Evolutionary conservation across 495 filamentous ascomycete species (phyloP), one percentile per base, ranked within the genome.

Genomic region (Neurospora sp.): DNA sequence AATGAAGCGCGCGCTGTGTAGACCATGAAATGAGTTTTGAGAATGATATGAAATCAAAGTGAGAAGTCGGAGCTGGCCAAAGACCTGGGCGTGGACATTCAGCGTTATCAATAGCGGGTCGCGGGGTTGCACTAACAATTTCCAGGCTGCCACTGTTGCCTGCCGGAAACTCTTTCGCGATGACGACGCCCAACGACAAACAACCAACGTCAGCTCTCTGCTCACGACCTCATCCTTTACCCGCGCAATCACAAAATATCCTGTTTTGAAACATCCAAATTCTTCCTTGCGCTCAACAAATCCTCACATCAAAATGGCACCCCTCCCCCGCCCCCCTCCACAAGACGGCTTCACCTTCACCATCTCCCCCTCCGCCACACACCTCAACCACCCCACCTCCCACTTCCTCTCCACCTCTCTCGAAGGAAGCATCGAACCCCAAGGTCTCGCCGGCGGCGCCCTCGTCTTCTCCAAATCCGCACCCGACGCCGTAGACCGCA

Each of bases 381-480:
- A 41, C 18, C 80, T 80, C 72, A 72, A 77, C n/a, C 38, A 81
- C 14, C 44, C 82, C 4, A 20, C 77, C 59, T 41, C 39, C 37
- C 71, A 71, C 40, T 80, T 79, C 71, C 69, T 83, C 38, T 59
- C 74, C n/a, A 41, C 72, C 16, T 72, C 77, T 0, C n/a, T 70
- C 31, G 70, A 81, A n/a, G n/a, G n/a, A n/a, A n/a, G n/a, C n/a
- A n/a, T n/a, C n/a, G n/a, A n/a, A n/a, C n/a, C n/a, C n/a, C n/a
- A 62, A 62, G 77, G 72, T 31, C 70, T 81, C 69, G 79, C 76
- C 23, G 78, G 82, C 16, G 78, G 81, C 12, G 81, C 82, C 14
- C 78, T 84, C 27, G 82, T 85, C 39, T 84, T 84, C 72, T 80
- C 82, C 69, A 37, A 37, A 4, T 62, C 71, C 9, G 73, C 44